These are phyloP conservation scores for Suillus hirtellus DNA, from an alignment of 768 basidiomycete genomes.

Conservation along the genomic window DNA sequence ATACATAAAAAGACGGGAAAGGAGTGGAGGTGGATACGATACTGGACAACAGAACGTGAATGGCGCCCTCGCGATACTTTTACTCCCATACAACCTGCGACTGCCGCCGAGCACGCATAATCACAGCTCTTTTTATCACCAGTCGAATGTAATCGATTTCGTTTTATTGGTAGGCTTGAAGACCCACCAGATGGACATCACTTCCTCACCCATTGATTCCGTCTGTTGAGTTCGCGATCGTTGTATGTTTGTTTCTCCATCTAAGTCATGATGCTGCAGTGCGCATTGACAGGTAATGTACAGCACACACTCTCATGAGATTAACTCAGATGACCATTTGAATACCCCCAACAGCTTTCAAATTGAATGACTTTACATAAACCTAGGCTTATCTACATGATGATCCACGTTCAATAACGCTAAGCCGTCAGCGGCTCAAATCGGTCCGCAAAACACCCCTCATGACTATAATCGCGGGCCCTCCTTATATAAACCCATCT, in stretches of 20 bases:
- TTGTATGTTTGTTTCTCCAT: background rate
- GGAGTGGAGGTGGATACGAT: slow-evolving; percentile 26
- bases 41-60: slow-evolving; percentile 20
- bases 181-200: background rate
- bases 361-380: background rate
- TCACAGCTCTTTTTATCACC: background rate
- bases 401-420: slow-evolving; percentile 5
- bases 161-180: background rate
- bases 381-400: background rate
- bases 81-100: background rate
- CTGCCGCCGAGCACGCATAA: slow-evolving; percentile 8
- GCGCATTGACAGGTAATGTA: background rate
- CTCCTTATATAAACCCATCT: background rate
- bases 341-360: background rate
- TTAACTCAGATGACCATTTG: background rate
- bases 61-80: slow-evolving; percentile 5
- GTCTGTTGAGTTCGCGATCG: background rate
- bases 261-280: background rate
- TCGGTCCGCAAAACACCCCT: slow-evolving; percentile 7
- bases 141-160: background rate
- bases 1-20: slow-evolving; percentile 31
- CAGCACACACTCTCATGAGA: background rate
- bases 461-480: background rate
- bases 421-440: background rate
- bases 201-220: background rate